Evolutionary conservation across 2,329 filamentous ascomycete genomes (phyloP).

Genomic region (Aspergillus eucalypticola): DNA sequence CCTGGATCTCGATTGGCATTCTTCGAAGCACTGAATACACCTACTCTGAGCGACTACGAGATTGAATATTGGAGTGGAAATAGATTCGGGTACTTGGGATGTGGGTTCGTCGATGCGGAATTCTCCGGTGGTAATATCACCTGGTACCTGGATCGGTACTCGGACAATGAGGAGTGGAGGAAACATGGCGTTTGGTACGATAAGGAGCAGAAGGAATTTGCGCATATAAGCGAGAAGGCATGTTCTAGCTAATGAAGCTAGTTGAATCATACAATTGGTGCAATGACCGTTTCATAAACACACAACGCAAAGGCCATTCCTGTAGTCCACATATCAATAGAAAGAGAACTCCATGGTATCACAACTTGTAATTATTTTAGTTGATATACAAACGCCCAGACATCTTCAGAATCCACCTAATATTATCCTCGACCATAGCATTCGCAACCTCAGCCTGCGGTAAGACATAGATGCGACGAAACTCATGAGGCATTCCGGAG

Average conservation of each 20-base stretch:
- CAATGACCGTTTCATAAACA: not conserved
- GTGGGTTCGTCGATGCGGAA: conserved; percentile 12
- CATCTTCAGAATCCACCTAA: conserved; percentile 24
- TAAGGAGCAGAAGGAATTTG: conserved; percentile 5
- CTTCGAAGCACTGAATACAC: conserved; percentile 3
- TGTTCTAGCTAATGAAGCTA: not conserved
- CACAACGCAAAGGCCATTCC: not conserved
- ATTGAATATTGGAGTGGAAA: conserved; percentile 18
- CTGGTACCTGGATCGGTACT: conserved; percentile 15
- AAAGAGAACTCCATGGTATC: too few relatives aligned
- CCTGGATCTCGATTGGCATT: conserved; percentile 14
- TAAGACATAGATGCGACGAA: conserved; percentile 38
- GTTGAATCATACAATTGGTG: not conserved
- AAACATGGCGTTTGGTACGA: not conserved
- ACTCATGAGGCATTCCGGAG: conserved; percentile 56
- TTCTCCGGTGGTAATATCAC: conserved; percentile 7
- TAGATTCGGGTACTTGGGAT: conserved; percentile 14
- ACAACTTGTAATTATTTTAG: too few relatives aligned
- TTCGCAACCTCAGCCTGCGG: conserved; percentile 20
- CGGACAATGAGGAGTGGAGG: conserved; percentile 5
- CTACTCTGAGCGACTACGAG: conserved; percentile 13
- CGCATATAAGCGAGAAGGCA: not conserved
- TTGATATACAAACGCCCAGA: too few relatives aligned
- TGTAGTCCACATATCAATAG: not conserved
- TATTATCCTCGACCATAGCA: conserved; percentile 33